Conservation (phyloP, 768 basidiomycete species). For the Termitomyces sp. region DNA sequence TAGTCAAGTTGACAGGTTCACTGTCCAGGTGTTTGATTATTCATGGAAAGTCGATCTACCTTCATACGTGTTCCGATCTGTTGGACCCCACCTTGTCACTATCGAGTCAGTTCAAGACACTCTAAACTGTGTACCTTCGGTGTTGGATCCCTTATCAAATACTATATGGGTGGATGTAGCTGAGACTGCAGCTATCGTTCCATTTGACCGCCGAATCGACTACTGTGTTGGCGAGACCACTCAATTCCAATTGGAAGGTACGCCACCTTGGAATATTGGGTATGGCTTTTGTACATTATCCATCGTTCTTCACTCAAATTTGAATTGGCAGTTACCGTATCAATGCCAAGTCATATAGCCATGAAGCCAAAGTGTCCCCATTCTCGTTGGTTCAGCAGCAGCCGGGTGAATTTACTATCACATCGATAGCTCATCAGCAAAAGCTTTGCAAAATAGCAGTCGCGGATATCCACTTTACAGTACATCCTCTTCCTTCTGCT, state of each 20-base stretch:
- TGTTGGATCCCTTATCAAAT: constrained; percentile 54
- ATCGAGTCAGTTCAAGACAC: constrained; percentile 80
- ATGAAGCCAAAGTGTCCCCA: constrained; percentile 74
- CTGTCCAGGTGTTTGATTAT: constrained; percentile 42
- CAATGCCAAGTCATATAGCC: constrained; percentile 68
- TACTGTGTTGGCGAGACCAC: constrained; percentile 88
- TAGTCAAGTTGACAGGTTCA: constrained; percentile 58
- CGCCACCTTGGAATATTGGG: constrained; percentile 90
- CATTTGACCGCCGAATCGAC: constrained; percentile 74
- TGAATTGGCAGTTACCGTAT: constrained; percentile 64
- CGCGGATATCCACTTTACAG: constrained; percentile 64
- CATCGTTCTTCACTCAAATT: constrained; percentile 5
- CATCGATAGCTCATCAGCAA: constrained; percentile 88
- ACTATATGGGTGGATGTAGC: constrained; percentile 91
- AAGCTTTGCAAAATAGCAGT: constrained; percentile 86
- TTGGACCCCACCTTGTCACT: constrained; percentile 77
- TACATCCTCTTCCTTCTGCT: constrained; percentile 86
- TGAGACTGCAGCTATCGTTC: constrained; percentile 90
- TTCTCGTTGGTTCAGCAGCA: constrained; percentile 84
- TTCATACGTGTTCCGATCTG: constrained; percentile 67
- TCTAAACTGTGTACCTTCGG: constrained; percentile 75
- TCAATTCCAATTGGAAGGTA: constrained; percentile 92
- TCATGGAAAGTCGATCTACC: constrained; percentile 75
- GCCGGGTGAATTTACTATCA: constrained; percentile 80
- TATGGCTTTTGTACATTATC: constrained; percentile 28